A percentile compares a stretch with the other conserved stretches of the same genome.
Conservation (phyloP, 345 rosid species). For the Brassica rapa region DNA sequence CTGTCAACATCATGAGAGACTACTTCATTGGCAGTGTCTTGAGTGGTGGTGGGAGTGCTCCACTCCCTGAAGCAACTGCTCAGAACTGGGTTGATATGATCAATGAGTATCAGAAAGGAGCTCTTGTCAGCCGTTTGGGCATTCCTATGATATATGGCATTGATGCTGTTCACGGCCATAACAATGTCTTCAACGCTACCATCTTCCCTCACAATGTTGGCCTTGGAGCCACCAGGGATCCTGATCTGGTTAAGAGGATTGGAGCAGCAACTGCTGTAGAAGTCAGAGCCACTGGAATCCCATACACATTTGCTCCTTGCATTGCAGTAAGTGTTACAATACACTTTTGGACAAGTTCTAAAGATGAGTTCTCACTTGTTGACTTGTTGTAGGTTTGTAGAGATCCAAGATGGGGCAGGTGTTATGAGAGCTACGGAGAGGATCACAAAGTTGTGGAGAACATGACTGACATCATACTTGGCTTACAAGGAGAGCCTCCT, state of each 20-base stretch:
- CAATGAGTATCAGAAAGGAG: conserved; percentile 66
- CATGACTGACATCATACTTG: conserved; percentile 84
- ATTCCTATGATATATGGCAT: conserved; percentile 95
- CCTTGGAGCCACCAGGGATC: conserved; percentile 95
- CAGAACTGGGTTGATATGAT: conserved; percentile 78
- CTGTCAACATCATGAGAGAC: conserved; percentile 48
- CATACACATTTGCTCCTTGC: conserved; percentile 92
- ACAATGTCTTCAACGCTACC: conserved; percentile 84
- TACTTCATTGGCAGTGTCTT: conserved; percentile 66
- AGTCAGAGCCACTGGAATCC: conserved; percentile 97
- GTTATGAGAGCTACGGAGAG: conserved; percentile 96
- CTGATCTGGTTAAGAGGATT: conserved; percentile 78
- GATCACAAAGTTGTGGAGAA: conserved; percentile 74
- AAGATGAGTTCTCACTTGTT: conserved; percentile 3
- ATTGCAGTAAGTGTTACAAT: conserved; percentile 45
- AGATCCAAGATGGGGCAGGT: conserved; percentile 98
- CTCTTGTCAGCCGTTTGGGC: conserved; percentile 73
- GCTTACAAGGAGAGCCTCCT: conserved; percentile 91
- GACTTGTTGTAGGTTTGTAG: conserved; percentile 74
- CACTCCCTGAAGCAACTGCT: conserved; percentile 67
- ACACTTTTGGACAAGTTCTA: background rate
- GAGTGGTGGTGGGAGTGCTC: conserved; percentile 92
- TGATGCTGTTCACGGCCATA: conserved; percentile 95
- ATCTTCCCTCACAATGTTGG: conserved; percentile 90
- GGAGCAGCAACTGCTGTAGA: conserved; percentile 98